phyloP scores from a whole-genome alignment of 257 asterid species.

The Solanum clarkiae region DNA sequence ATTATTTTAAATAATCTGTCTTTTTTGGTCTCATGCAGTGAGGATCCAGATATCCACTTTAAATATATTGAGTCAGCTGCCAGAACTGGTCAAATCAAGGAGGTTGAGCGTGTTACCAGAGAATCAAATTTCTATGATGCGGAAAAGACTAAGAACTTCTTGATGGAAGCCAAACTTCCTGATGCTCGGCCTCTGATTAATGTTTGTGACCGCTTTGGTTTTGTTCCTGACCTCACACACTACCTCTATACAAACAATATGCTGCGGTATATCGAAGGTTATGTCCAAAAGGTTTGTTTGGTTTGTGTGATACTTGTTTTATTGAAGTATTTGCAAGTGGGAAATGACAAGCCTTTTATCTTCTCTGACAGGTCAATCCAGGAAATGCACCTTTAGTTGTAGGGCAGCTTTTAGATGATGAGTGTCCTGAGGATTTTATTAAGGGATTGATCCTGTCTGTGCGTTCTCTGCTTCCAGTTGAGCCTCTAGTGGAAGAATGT shows the following conservation, averaged over 20 bases:
- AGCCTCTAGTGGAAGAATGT: slow-evolving; percentile 97
- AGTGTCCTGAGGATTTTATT: slow-evolving; percentile 97
- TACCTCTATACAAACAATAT: slow-evolving; percentile 84
- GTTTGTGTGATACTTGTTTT: background rate
- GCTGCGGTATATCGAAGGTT: slow-evolving; percentile 99
- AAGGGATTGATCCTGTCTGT: slow-evolving; percentile 95
- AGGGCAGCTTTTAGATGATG: slow-evolving; percentile 96
- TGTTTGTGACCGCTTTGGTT: slow-evolving; percentile 97
- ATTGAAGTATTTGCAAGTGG: background rate
- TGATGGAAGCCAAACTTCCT: slow-evolving; percentile 98
- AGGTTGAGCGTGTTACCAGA: slow-evolving; percentile 98
- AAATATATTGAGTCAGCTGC: slow-evolving; percentile 99
- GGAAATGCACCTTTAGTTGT: slow-evolving; percentile 99
- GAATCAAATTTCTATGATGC: slow-evolving; percentile 96
- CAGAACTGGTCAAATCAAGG: slow-evolving; percentile 98
- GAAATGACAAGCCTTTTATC: slow-evolving; percentile 6
- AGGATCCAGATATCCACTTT: slow-evolving; percentile 98
- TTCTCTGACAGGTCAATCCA: slow-evolving; percentile 69
- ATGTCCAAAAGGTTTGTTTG: slow-evolving; percentile 79
- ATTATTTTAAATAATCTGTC: slow-evolving; percentile 3
- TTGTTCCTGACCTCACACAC: slow-evolving; percentile 98
- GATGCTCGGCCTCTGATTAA: slow-evolving; percentile 97
- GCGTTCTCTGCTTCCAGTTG: slow-evolving; percentile 97
- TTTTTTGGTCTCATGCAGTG: slow-evolving; percentile 37
- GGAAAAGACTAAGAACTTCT: slow-evolving; percentile 89